phyloP scores from a whole-genome alignment of 2,329 filamentous ascomycete genomes.

The Calonectria crousiana region DNA sequence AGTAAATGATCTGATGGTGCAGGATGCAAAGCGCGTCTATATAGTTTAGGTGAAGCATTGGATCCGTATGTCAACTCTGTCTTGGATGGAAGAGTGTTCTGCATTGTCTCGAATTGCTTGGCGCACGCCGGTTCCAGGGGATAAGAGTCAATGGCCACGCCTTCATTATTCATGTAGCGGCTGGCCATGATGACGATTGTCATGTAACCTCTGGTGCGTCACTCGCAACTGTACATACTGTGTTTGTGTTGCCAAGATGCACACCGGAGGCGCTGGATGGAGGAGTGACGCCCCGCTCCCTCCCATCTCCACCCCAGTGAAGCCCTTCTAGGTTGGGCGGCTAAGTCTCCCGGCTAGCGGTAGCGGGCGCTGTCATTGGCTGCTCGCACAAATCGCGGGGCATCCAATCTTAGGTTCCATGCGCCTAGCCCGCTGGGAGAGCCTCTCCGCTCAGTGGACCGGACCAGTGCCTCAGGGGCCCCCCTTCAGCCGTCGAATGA shows the following conservation, averaged over 20 bases:
- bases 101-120: background rate
- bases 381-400: constrained; percentile 31
- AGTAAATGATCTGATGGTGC: constrained; percentile 48
- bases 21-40: background rate
- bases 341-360: constrained; percentile 33
- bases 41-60: background rate
- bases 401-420: constrained; percentile 44
- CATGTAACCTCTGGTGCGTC: background rate
- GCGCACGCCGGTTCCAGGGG: background rate
- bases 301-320: constrained; percentile 32
- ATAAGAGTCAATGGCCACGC: background rate
- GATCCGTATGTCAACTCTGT: background rate
- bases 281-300: constrained; percentile 18
- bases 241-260: background rate
- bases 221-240: background rate
- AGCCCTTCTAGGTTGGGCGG: constrained; percentile 34
- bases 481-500: constrained; percentile 39
- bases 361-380: constrained; percentile 30
- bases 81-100: background rate
- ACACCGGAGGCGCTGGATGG: background rate
- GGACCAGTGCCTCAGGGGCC: constrained; percentile 42
- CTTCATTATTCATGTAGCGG: background rate
- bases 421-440: constrained; percentile 32
- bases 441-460: constrained; percentile 29
- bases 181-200: background rate